Evolutionary conservation across 306 rosid genomes (phyloP).

Genomic region (Medicago ruthenica): DNA sequence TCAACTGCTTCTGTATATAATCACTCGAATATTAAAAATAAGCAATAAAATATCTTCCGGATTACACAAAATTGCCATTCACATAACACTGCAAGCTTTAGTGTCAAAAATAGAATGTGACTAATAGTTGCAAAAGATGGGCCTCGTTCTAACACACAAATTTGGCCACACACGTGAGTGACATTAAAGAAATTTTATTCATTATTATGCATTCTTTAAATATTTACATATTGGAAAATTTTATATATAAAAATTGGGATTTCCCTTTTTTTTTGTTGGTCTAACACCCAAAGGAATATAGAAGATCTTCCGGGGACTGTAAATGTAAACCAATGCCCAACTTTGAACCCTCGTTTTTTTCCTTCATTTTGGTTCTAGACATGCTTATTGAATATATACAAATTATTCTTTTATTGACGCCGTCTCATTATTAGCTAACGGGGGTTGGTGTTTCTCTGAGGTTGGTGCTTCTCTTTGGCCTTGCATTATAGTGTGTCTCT

Average conservation of each 20-base stretch:
- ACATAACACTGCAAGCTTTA: neutral
- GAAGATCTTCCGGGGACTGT: neutral
- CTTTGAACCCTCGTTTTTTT: neutral
- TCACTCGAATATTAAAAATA: conserved; percentile 29
- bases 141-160: neutral
- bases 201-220: neutral
- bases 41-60: conserved; percentile 21
- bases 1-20: conserved; percentile 67
- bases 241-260: no score
- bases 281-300: neutral
- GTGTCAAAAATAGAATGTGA: neutral
- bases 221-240: no score
- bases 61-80: neutral
- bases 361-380: neutral
- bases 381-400: neutral
- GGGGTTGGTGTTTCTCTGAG: neutral
- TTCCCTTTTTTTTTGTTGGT: no score
- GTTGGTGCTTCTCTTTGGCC: neutral
- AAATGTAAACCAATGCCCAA: neutral
- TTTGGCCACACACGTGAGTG: neutral
- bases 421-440: neutral
- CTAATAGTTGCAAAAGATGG: neutral
- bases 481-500: neutral
- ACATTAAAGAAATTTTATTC: neutral
- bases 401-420: neutral